Percentiles rank a stretch among this genome's conserved stretches.
Conservation (phyloP, 768 basidiomycete species). For the Dentipellis fragilis region DNA sequence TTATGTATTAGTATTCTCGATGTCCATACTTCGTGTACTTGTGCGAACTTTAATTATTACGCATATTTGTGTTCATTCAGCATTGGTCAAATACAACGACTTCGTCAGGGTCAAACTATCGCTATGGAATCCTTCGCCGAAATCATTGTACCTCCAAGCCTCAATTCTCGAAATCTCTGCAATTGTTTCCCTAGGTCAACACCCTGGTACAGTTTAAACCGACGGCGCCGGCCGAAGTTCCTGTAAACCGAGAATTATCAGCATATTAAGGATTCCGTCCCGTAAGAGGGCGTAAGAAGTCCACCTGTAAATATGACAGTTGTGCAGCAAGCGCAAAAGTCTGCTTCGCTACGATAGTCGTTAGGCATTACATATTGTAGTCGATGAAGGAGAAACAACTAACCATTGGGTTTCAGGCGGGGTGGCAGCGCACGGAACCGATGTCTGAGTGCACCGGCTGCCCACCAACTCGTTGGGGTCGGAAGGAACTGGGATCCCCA, state of each 20-base stretch:
- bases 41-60: too few relatives aligned
- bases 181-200: background rate
- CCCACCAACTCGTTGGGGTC: constrained; percentile 2
- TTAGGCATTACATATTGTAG: background rate
- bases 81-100: too few relatives aligned
- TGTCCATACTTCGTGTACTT: too few relatives aligned
- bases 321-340: constrained; percentile 1
- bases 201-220: constrained; percentile 1
- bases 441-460: background rate
- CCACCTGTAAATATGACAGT: background rate
- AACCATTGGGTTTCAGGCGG: background rate
- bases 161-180: too few relatives aligned
- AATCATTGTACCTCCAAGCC: too few relatives aligned
- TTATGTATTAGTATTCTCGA: too few relatives aligned
- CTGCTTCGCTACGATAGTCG: background rate
- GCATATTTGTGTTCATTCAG: too few relatives aligned
- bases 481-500: constrained; percentile 1
- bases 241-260: background rate
- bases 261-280: background rate
- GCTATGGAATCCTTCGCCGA: too few relatives aligned
- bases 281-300: background rate
- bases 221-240: background rate
- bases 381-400: too few relatives aligned
- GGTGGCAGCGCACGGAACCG: background rate
- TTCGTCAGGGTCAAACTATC: too few relatives aligned